These are phyloP conservation scores for Gossypium davidsonii DNA, from an alignment of 441 rosid genomes.

Conservation along the genomic window DNA sequence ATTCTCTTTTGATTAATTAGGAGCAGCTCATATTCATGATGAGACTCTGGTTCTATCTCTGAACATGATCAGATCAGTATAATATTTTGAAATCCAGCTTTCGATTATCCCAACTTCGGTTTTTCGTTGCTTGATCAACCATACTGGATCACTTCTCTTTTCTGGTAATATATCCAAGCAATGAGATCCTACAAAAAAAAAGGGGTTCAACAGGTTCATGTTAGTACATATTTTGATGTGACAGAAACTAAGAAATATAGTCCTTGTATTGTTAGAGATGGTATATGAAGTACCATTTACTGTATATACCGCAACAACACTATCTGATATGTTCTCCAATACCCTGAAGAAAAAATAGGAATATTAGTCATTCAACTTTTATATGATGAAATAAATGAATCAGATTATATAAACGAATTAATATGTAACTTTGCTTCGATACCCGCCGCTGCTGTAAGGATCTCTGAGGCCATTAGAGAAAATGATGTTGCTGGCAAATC, in stretches of 20 bases:
- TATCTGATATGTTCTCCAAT: constrained; percentile 52
- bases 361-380: neutral
- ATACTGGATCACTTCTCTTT: constrained; percentile 41
- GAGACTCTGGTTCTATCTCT: constrained; percentile 7
- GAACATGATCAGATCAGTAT: constrained; percentile 33
- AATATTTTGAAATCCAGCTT: constrained; percentile 45
- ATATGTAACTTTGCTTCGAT: neutral
- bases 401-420: neutral
- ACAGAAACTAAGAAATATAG: neutral
- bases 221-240: neutral
- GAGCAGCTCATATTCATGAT: neutral
- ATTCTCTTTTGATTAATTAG: neutral
- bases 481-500: constrained; percentile 75
- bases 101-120: constrained; percentile 38
- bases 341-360: constrained; percentile 30
- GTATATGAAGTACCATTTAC: constrained; percentile 29
- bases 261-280: neutral
- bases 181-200: constrained; percentile 47
- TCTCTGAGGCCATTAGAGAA: constrained; percentile 75
- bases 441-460: constrained; percentile 85
- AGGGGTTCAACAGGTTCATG: neutral
- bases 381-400: neutral
- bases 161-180: constrained; percentile 44
- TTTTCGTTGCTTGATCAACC: constrained; percentile 51
- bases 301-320: constrained; percentile 41